Evolutionary conservation across 2,329 filamentous ascomycete genomes (phyloP), one percentile per base, ranked within the genome.

Genomic region (Metarhizium rileyi): DNA sequence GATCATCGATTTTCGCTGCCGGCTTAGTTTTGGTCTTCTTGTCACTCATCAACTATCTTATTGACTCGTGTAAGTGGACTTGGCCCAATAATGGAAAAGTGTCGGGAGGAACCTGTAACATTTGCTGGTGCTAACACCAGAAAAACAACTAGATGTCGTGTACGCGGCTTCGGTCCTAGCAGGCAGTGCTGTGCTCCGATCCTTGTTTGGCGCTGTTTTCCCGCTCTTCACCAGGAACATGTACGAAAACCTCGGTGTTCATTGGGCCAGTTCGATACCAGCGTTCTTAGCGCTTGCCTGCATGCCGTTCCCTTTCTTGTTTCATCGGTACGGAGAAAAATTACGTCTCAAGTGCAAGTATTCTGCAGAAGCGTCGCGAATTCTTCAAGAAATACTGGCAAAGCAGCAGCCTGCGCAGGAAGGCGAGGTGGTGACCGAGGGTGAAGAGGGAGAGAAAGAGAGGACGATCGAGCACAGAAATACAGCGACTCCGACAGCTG

Each of bases 131-230:
- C 18, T 42, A 25, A 26, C 16, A n/a, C 6, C n/a, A n/a, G n/a
- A 38, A 4, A 26, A 27, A 7, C 7, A 7, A 23, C 3, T 44
- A 67, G 63, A 88, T 63, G 83, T 83, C 47, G 84, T 90, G 57
- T 91, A 84, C 54, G 86, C 87, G 1, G 86, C 86, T 0, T 87
- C 82, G 0, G 85, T 83, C 0, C 70, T 90, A 8, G 86, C 87
- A 2, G 85, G 84, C 44, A 88, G 83, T 64, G 75, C 81, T 2
- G 79, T 90, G 25, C 69, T 90, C 10, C 80, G 86, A 51, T 87
- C 83, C 0, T 66, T 86, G 14, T 87, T 89, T 53, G 86, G 84
- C 51, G 80, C 83, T 1, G 80, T 76, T 1, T 89, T 90, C 67
- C 86, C 85, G 0, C 73, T 90, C 0, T 89, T 89, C 65, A 86